A percentile compares a stretch with the other conserved stretches of the same genome.
phyloP scores from a whole-genome alignment of 257 asterid species.

The Rubia yunnanensis region DNA sequence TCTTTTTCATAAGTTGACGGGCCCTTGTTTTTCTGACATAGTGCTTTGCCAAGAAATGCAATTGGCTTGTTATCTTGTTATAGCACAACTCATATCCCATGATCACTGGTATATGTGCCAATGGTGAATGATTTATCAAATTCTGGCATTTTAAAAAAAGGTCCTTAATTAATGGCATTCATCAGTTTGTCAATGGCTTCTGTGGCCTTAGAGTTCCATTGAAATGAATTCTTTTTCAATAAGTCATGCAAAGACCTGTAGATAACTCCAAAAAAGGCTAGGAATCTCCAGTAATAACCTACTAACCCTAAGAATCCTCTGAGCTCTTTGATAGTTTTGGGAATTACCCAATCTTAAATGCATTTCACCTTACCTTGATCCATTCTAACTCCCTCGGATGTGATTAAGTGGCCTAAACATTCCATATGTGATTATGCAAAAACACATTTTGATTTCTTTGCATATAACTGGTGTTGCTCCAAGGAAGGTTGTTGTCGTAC shows the following conservation, averaged over 20 bases:
- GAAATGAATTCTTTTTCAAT: not conserved
- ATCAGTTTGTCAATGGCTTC: not conserved
- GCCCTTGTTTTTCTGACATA: not conserved
- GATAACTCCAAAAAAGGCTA: not conserved
- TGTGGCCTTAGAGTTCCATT: not conserved
- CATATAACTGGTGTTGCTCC: too few relatives aligned
- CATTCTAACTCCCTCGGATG: not conserved
- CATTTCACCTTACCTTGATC: not conserved
- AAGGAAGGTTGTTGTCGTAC: too few relatives aligned
- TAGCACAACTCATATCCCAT: not conserved
- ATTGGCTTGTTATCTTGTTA: not conserved
- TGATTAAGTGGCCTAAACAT: not conserved
- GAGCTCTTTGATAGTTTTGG: not conserved
- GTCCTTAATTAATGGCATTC: not conserved
- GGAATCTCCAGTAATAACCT: not conserved
- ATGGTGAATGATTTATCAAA: not conserved
- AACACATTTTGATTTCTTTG: too few relatives aligned
- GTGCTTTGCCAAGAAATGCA: not conserved
- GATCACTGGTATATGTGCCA: not conserved
- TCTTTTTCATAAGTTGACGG: not conserved
- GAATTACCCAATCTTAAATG: not conserved
- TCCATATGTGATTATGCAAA: not conserved
- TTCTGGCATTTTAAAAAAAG: not conserved
- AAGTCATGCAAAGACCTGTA: not conserved
- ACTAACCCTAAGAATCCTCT: not conserved